Evolutionary conservation across 805 yeast genomes (phyloP), one percentile per base, ranked within the genome.

Genomic region (Wickerhamiella spandovensis): DNA sequence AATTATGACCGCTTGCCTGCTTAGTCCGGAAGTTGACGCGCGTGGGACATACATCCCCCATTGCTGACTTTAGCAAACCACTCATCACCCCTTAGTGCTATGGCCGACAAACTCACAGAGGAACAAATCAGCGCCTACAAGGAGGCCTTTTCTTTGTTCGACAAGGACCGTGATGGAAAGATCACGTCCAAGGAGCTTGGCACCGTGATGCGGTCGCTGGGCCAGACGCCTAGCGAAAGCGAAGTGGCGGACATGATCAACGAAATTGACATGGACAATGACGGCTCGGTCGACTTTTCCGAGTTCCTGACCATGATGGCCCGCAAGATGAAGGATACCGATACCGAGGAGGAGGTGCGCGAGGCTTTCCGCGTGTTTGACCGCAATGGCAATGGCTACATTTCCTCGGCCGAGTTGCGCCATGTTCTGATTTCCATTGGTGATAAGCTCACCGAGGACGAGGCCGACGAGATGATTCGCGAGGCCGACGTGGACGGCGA

Each of bases 361-460:
- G 98, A 92, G 71, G 98, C 98, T 13, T 92, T 92, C 77, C 90
- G 89, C 71, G 98, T 92, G 39, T 92, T 92, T 65, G 98, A 92
- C 72, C 70, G 75, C 51, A 71, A 92, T 67, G 97, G 96, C 53
- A 96, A 92, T 67, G 98, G 98, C 57, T 84, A 84, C 68, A 92
- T 92, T 66, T 83, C 95, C 52, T 94, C 95, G 56, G 92, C 96
- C 53, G 98, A 92, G 72, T 78, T 92, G 66, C 82, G 95, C 69
- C 96, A 90, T 66, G 97, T 92, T 45, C 80, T 92, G 69, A 92
- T 97, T 46, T 86, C 97, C 8, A 92, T 92, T 66, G 98, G 98
- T 63, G 98, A 92, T 71, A 88, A 86, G 67, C 77, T 92, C 61
- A 81, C 95, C 18, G 98, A 92, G 61, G 94, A 90, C 49, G 98